A percentile compares a stretch with the other conserved stretches of the same genome.
phyloP scores from a whole-genome alignment of 768 basidiomycete species.

The Pisolithus marmoratus region DNA sequence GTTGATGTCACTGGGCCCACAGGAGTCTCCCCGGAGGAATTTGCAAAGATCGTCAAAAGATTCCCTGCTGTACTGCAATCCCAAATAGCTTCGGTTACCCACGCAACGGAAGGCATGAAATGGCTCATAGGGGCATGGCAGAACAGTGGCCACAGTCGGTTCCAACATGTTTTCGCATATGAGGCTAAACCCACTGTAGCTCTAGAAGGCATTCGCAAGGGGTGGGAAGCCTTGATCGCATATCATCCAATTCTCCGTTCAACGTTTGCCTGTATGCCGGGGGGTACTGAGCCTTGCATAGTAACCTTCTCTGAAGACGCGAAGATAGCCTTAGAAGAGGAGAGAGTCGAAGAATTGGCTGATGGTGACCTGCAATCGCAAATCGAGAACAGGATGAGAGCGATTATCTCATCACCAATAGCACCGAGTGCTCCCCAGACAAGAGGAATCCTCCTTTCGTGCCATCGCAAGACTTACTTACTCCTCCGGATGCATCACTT shows the following conservation, averaged over 20 bases:
- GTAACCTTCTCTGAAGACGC: constrained; percentile 18
- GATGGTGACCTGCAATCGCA: constrained; percentile 1
- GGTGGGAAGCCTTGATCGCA: constrained; percentile 34
- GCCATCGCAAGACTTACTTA: constrained; percentile 12
- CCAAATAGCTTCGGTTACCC: constrained; percentile 14
- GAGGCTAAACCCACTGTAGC: constrained; percentile 28
- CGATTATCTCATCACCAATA: constrained; percentile 17
- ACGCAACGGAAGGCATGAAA: constrained; percentile 28
- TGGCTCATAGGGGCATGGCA: constrained; percentile 41
- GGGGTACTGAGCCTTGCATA: constrained; percentile 14
- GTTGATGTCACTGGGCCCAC: neutral
- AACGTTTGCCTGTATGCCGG: constrained; percentile 29
- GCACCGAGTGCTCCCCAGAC: constrained; percentile 15
- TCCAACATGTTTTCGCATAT: constrained; percentile 41
- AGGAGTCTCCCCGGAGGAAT: constrained; percentile 10
- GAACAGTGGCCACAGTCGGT: constrained; percentile 33
- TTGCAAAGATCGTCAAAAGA: constrained; percentile 6
- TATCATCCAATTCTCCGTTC: constrained; percentile 39
- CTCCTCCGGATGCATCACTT: constrained; percentile 41
- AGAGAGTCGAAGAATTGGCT: constrained; percentile 6
- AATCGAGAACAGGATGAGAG: constrained; percentile 17
- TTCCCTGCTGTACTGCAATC: constrained; percentile 11
- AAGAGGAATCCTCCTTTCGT: constrained; percentile 15
- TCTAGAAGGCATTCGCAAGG: constrained; percentile 19
- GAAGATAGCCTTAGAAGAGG: constrained; percentile 5